Evolutionary conservation across 805 yeast genomes (phyloP).

Genomic region (Saccharomycopsis synnaedendra): DNA sequence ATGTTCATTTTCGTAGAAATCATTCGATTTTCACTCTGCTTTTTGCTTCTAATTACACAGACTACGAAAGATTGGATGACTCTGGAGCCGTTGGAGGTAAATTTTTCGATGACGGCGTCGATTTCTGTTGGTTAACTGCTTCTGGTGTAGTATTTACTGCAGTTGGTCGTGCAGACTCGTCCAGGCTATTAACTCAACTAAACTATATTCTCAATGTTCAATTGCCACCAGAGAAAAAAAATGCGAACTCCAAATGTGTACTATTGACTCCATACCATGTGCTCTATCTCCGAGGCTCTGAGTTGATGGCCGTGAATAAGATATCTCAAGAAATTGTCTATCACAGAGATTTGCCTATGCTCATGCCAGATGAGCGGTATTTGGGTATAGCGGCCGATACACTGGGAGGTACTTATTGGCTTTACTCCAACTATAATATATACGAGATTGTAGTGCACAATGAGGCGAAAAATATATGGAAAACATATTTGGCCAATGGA

Average conservation of each 20-base stretch:
- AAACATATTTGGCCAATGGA: constrained; percentile 35
- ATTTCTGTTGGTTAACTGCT: constrained; percentile 37
- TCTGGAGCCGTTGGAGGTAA: constrained; percentile 23
- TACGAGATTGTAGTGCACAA: constrained; percentile 62
- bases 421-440: constrained; percentile 46
- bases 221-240: constrained; percentile 24
- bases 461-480: constrained; percentile 73
- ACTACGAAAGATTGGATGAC: constrained; percentile 27
- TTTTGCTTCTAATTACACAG: constrained; percentile 21
- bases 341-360: constrained; percentile 28
- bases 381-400: constrained; percentile 42
- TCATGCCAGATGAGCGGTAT: constrained; percentile 25
- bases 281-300: constrained; percentile 28
- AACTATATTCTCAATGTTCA: constrained; percentile 30
- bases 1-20: constrained; percentile 18
- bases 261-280: constrained; percentile 45
- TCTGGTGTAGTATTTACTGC: constrained; percentile 32
- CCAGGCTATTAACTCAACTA: constrained; percentile 23
- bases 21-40: constrained; percentile 17
- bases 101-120: constrained; percentile 20
- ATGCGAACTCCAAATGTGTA: constrained; percentile 21
- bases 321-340: constrained; percentile 37
- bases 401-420: constrained; percentile 58
- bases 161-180: constrained; percentile 4
- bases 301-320: constrained; percentile 36